Evolutionary conservation across 1,284 basidiomycete genomes (phyloP).

Genomic region (Pholiota adiposa): DNA sequence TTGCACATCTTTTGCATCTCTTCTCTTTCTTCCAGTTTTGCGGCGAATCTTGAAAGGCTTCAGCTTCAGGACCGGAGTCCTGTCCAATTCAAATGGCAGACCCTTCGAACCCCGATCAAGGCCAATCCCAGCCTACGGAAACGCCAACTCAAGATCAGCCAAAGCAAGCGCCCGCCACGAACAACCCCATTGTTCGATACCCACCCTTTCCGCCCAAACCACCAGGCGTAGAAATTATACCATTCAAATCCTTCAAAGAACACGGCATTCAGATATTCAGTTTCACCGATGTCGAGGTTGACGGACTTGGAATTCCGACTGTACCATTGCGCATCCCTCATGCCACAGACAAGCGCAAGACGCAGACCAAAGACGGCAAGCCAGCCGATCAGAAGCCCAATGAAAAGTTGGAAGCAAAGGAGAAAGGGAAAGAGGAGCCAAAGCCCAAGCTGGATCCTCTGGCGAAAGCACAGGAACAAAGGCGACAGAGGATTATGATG

Average conservation of each 20-base stretch:
- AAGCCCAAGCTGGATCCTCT: conserved; percentile 12
- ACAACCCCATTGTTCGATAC: conserved; percentile 36
- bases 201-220: conserved; percentile 67
- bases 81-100: conserved; percentile 1
- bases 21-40: not conserved
- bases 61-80: too few species aligned
- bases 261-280: conserved; percentile 55
- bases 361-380: conserved; percentile 35
- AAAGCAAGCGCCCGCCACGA: not conserved
- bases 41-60: not conserved
- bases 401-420: not conserved
- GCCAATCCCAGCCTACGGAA: not conserved
- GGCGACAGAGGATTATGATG: conserved; percentile 19
- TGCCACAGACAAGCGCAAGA: conserved; percentile 51
- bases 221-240: conserved; percentile 53
- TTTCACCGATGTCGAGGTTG: conserved; percentile 44
- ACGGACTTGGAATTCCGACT: conserved; percentile 69
- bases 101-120: not conserved
- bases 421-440: conserved; percentile 2
- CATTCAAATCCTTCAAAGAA: conserved; percentile 66
- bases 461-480: conserved; percentile 17
- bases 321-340: conserved; percentile 58
- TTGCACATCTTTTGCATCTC: too few species aligned
- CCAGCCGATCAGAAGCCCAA: conserved; percentile 12
- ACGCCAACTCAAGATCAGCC: not conserved